Conservation (phyloP, 495 filamentous ascomycete species). For the Podospora pseudoanserina region DNA sequence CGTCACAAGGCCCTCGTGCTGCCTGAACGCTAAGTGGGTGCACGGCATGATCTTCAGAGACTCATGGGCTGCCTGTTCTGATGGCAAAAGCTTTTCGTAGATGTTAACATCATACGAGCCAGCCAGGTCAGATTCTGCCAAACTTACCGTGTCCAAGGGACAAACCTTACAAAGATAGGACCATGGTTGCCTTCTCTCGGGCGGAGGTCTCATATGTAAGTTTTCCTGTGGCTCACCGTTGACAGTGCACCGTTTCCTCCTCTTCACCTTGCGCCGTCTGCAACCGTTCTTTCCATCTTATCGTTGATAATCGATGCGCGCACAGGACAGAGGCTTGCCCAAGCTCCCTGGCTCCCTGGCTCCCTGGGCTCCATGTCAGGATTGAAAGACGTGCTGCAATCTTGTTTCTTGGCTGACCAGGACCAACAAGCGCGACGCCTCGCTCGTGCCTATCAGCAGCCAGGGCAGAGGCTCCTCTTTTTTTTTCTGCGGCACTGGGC, state of each 20-base stretch:
- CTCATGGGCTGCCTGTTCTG: not conserved
- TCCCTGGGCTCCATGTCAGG: not conserved
- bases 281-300: not conserved
- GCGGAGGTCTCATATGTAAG: not conserved
- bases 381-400: not conserved
- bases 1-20: not conserved
- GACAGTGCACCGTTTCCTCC: not conserved
- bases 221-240: not conserved
- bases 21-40: not conserved
- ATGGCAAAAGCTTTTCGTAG: not conserved
- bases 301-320: not conserved
- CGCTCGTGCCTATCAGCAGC: not conserved
- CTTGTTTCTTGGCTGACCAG: not conserved
- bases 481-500: slow-evolving; percentile 13
- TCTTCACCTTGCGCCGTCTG: not conserved
- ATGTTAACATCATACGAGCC: not conserved
- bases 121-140: not conserved
- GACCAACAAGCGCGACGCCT: not conserved
- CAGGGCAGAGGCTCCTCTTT: not conserved
- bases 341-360: not conserved
- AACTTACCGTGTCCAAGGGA: not conserved
- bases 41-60: not conserved
- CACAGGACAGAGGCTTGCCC: not conserved
- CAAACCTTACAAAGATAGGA: not conserved
- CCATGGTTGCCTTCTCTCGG: not conserved